Base-by-base conservation (phyloP, 2,329 filamentous ascomycete genomes). In the Botrytis elliptica region DNA sequence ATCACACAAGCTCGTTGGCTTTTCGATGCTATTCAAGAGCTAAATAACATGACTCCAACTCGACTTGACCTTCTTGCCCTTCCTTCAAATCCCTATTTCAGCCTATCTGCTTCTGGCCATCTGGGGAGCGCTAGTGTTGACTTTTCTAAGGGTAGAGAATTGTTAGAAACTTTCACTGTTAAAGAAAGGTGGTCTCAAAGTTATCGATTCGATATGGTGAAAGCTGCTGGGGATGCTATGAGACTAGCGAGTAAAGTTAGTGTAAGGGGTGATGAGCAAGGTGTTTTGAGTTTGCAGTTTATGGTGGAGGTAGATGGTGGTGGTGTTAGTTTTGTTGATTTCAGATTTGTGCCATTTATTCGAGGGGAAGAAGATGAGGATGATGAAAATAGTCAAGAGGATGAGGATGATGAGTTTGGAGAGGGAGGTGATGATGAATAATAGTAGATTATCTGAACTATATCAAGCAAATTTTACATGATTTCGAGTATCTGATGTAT, bases 281-380 rank as follows among this genome's bases (percentile, higher is more conserved):
- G 96, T 0, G 95, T 99, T 44, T 83, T 99, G 76, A 98, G 93
- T 82, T 84, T 98, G 81, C 96, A 99, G 81, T 98, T 98, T 79
- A 96, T 99, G 92, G 91, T 99, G 25, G 94, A 98, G 81, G 86
- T 95, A 60, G 93, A 96, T 75, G 88, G 88, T 10, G 87, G 88
- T 8, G 86, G 86, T 38, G 85, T 90, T 57, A 93, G 90, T 78
- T 97, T 95, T 83, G 86, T 96, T 38, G 93, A 96, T 82, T 97
- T 95, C 82, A 87, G 92, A 33, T 93, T 96, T 80, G 91, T 97
- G 73, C 93, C 93, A 25, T 91, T 91, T 73, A 85, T 90, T 72
- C 85, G 87, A 25, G 87, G 88, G 36, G 88, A 92, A 60, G 90
- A 90, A 42, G 86, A 87, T 33, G 77, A 77, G 22, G 77, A 76